phyloP scores from a whole-genome alignment of 768 basidiomycete species.

The Russula lepida region DNA sequence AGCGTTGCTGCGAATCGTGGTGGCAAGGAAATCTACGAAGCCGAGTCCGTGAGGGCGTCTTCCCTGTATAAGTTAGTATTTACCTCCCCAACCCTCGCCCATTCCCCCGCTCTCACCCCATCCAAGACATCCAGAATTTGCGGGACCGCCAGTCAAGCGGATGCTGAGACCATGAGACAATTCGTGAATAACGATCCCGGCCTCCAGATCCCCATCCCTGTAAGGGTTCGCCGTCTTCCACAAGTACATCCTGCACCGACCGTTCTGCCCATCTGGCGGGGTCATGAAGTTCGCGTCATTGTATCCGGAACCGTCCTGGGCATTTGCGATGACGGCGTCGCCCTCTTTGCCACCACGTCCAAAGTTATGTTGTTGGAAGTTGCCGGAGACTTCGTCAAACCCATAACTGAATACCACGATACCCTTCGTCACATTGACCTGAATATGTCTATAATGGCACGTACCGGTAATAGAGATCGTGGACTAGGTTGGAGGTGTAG shows the following conservation, averaged over 20 bases:
- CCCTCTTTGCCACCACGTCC: constrained; percentile 79
- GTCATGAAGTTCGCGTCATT: constrained; percentile 93
- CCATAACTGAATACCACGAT: constrained; percentile 50
- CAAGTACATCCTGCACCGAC: constrained; percentile 92
- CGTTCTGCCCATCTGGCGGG: constrained; percentile 75
- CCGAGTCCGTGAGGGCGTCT: neutral
- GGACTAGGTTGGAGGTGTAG: constrained; percentile 75
- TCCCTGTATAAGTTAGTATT: constrained; percentile 11
- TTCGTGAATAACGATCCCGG: constrained; percentile 94
- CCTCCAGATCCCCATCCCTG: constrained; percentile 92
- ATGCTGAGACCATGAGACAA: constrained; percentile 85
- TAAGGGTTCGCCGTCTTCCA: constrained; percentile 91
- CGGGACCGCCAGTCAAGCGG: constrained; percentile 88
- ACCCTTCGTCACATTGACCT: neutral
- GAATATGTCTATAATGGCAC: constrained; percentile 8
- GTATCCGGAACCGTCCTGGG: constrained; percentile 90
- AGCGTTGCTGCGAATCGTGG: constrained; percentile 69
- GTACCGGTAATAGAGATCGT: constrained; percentile 73
- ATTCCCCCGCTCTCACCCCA: constrained; percentile 97
- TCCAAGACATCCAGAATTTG: constrained; percentile 87
- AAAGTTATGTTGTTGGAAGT: constrained; percentile 99
- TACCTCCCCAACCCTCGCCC: constrained; percentile 95
- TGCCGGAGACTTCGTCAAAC: constrained; percentile 84
- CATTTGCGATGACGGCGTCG: constrained; percentile 90
- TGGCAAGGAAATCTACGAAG: constrained; percentile 68